A percentile compares a stretch with the other conserved stretches of the same genome.
These are phyloP conservation scores for Macrocystidia cucumis DNA, from an alignment of 1,284 basidiomycete genomes.

Conservation along the genomic window DNA sequence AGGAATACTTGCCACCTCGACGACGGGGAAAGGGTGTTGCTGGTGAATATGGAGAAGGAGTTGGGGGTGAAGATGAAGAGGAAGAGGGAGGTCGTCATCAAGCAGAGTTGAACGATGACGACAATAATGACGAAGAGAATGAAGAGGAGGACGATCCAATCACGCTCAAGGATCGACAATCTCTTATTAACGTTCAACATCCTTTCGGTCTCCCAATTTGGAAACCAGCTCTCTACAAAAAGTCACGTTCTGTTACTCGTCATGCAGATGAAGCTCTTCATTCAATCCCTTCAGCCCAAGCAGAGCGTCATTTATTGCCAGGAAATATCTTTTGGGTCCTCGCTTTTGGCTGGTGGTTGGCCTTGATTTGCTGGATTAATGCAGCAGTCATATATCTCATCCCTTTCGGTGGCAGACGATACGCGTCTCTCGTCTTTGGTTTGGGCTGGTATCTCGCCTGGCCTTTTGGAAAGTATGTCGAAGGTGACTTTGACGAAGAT, in stretches of 20 bases:
- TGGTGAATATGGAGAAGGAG: conserved; percentile 32
- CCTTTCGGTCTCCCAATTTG: conserved; percentile 99
- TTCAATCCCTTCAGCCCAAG: conserved; percentile 85
- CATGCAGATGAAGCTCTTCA: conserved; percentile 95
- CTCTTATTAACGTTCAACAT: conserved; percentile 98
- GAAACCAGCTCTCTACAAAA: conserved; percentile 99
- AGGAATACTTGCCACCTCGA: conserved; percentile 28
- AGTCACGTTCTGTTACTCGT: conserved; percentile 92
- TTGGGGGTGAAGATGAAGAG: conserved; percentile 32
- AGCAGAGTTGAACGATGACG: too few species aligned
- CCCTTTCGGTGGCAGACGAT: conserved; percentile 77
- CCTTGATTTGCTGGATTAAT: conserved; percentile 60
- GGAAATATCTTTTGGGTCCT: conserved; percentile 93
- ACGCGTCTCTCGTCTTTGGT: conserved; percentile 85
- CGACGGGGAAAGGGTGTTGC: not conserved
- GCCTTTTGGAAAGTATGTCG: conserved; percentile 99
- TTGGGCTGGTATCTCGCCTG: conserved; percentile 95
- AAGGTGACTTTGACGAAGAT: conserved; percentile 62
- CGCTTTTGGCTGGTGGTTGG: conserved; percentile 90
- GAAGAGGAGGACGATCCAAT: conserved; percentile 77
- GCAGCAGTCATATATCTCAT: conserved; percentile 68
- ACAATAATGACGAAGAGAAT: conserved; percentile 20
- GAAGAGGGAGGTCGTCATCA: too few species aligned
- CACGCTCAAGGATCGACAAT: conserved; percentile 94
- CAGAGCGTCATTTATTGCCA: conserved; percentile 83